Conservation (phyloP, 805 yeast species). For the Suhomyces faveliae region DNA sequence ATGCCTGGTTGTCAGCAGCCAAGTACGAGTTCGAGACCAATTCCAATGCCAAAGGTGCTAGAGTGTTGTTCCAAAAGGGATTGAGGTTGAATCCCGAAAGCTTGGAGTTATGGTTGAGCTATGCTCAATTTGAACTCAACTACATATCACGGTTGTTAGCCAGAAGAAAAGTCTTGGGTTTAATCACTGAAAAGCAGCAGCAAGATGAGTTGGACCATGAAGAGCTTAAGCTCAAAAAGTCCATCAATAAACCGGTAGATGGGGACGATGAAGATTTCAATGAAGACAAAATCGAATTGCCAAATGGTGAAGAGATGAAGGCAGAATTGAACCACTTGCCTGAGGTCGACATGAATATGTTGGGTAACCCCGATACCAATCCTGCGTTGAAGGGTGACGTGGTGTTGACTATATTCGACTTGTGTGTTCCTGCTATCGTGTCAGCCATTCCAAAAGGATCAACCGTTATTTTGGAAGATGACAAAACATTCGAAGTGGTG, state of each 20-base stretch:
- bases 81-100: slow-evolving; percentile 80
- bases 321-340: slow-evolving; percentile 72
- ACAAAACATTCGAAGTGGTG: slow-evolving; percentile 40
- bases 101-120: slow-evolving; percentile 73
- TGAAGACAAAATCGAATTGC: slow-evolving; percentile 43
- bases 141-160: slow-evolving; percentile 81
- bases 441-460: slow-evolving; percentile 25
- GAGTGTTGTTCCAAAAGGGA: slow-evolving; percentile 81
- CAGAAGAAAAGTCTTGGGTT: slow-evolving; percentile 78
- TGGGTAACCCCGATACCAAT: slow-evolving; percentile 82
- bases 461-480: slow-evolving; percentile 28
- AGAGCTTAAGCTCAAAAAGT: slow-evolving; percentile 31
- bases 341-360: slow-evolving; percentile 79
- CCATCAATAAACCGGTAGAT: slow-evolving; percentile 30
- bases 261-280: slow-evolving; percentile 29
- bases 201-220: slow-evolving; percentile 41
- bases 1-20: slow-evolving; percentile 93
- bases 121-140: slow-evolving; percentile 82
- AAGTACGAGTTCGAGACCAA: slow-evolving; percentile 88
- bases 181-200: slow-evolving; percentile 73
- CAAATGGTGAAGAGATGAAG: slow-evolving; percentile 55
- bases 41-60: slow-evolving; percentile 84
- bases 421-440: slow-evolving; percentile 31
- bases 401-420: slow-evolving; percentile 41
- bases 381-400: slow-evolving; percentile 61